Conservation (phyloP, 2,329 filamentous ascomycete species). For the Diaporthe sp. region DNA sequence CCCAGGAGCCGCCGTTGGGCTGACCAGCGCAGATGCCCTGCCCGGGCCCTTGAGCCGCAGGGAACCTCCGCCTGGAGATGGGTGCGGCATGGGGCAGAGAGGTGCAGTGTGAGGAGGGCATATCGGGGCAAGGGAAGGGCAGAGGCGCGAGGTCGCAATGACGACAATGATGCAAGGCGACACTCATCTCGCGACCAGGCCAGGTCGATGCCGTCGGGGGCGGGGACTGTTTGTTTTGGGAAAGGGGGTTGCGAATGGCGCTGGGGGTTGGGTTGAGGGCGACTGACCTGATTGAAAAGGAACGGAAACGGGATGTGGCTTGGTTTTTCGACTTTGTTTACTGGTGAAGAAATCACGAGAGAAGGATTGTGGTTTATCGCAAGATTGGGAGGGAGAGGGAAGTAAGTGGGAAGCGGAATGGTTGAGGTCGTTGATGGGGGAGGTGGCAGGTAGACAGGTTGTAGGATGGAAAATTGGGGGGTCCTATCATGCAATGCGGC, state of each 20-base stretch:
- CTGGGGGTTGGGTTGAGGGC: constrained; percentile 12
- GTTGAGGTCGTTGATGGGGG: constrained; percentile 39
- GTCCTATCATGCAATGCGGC: constrained; percentile 38
- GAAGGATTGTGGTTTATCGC: constrained; percentile 40
- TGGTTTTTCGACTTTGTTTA: constrained; percentile 27
- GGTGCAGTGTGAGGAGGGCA: constrained; percentile 27
- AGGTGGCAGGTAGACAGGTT: constrained; percentile 35
- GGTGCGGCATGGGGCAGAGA: constrained; percentile 5
- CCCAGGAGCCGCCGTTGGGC: constrained; percentile 37
- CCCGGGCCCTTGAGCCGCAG: constrained; percentile 6
- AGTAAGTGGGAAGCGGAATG: constrained; percentile 39
- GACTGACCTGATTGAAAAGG: constrained; percentile 40
- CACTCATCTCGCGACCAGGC: constrained; percentile 38
- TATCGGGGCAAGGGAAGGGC: constrained; percentile 21
- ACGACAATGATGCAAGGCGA: constrained; percentile 40
- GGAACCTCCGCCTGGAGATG: constrained; percentile 5
- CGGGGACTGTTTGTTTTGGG: constrained; percentile 38
- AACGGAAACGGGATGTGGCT: constrained; percentile 19
- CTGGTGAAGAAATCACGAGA: constrained; percentile 35
- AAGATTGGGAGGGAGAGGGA: constrained; percentile 38
- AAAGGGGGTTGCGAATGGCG: constrained; percentile 26
- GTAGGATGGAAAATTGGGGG: constrained; percentile 39
- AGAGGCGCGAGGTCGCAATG: constrained; percentile 35
- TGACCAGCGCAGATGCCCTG: constrained; percentile 21
- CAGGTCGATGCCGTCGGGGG: constrained; percentile 30